Conservation (phyloP, 768 basidiomycete genomes). For the Lactarius deliciosus region DNA sequence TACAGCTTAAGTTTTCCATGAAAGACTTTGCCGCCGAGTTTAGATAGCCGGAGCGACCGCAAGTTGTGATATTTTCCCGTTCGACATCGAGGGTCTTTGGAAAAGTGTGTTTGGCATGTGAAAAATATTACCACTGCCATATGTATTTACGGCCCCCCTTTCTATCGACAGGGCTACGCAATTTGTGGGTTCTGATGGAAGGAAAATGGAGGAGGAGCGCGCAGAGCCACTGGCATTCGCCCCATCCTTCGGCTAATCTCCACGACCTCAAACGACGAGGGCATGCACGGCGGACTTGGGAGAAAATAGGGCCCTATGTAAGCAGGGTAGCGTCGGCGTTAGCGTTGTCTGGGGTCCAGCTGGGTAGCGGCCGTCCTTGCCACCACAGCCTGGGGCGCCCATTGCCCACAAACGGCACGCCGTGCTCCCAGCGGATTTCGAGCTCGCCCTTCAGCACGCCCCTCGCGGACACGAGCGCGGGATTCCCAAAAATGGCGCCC, state of each 20-base stretch:
- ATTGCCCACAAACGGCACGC: slow-evolving; percentile 8
- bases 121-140: not conserved
- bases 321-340: not conserved
- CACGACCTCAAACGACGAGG: not conserved
- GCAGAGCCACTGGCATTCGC: not conserved
- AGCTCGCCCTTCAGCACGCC: slow-evolving; percentile 61
- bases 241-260: not conserved
- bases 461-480: slow-evolving; percentile 52
- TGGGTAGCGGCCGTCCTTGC: slow-evolving; percentile 38
- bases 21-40: not conserved
- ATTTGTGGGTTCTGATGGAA: not conserved
- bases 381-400: slow-evolving; percentile 49
- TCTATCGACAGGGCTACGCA: not conserved
- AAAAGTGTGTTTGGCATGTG: not conserved
- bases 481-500: slow-evolving; percentile 66
- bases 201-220: not conserved
- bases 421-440: slow-evolving; percentile 68
- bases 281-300: not conserved
- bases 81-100: too few relatives aligned
- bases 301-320: too few relatives aligned
- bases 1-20: not conserved
- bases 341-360: slow-evolving; percentile 38
- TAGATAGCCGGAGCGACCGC: not conserved
- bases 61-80: not conserved
- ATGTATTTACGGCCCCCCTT: not conserved